Conservation (phyloP, 2,329 filamentous ascomycete genomes). For the Cordyceps farinosa region DNA sequence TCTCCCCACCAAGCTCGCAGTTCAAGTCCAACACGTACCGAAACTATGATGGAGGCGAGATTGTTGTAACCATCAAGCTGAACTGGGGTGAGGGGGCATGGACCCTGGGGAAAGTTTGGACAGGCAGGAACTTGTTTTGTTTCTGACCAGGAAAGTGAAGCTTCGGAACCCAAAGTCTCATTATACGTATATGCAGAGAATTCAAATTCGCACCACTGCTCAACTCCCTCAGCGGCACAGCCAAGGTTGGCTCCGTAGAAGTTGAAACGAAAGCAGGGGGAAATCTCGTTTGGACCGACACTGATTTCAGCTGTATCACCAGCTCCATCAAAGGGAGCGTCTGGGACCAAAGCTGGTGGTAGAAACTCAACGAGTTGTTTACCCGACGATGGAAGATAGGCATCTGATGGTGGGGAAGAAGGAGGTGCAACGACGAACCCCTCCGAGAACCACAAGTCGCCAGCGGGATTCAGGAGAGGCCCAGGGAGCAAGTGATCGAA, state of each 20-base stretch:
- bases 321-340: constrained; percentile 22
- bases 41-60: constrained; percentile 38
- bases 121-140: constrained; percentile 38
- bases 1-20: constrained; percentile 41
- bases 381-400: constrained; percentile 38
- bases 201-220: constrained; percentile 40
- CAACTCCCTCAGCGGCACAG: constrained; percentile 34
- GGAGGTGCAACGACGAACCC: constrained; percentile 39
- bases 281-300: constrained; percentile 36
- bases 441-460: constrained; percentile 41
- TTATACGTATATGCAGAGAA: constrained; percentile 40
- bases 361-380: constrained; percentile 40
- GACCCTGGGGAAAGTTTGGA: constrained; percentile 30
- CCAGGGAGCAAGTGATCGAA: constrained; percentile 37
- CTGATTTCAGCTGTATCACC: constrained; percentile 39
- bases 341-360: constrained; percentile 33
- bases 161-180: constrained; percentile 29
- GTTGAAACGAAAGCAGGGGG: constrained; percentile 38
- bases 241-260: constrained; percentile 38
- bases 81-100: constrained; percentile 35
- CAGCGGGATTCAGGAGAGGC: constrained; percentile 38
- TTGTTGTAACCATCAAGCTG: constrained; percentile 37
- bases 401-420: constrained; percentile 30
- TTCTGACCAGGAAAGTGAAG: constrained; percentile 39
- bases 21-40: constrained; percentile 35